Percentiles rank a stretch among this genome's conserved stretches.
These are phyloP conservation scores for Eleusine coracana DNA, from an alignment of 176 grass and related monocot genomes.

Conservation along the genomic window DNA sequence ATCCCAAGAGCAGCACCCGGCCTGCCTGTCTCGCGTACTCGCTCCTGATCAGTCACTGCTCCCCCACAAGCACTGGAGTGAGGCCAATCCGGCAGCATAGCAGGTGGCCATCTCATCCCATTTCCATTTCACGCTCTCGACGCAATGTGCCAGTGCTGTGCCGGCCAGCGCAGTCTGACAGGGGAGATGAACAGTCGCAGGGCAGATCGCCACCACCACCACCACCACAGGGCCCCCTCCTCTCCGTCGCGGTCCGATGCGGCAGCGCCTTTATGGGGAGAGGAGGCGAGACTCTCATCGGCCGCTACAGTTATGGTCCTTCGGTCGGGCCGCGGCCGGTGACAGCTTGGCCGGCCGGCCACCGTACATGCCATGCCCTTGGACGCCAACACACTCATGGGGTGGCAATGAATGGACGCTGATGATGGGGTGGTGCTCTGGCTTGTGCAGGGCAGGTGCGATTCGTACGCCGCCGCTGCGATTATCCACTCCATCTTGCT, in stretches of 20 bases:
- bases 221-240: slow-evolving; percentile 22
- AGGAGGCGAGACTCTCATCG: slow-evolving; percentile 44
- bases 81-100: slow-evolving; percentile 46
- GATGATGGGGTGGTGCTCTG: slow-evolving; percentile 26
- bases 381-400: slow-evolving; percentile 20
- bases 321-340: slow-evolving; percentile 45
- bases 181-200: slow-evolving; percentile 50
- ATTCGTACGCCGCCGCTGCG: slow-evolving; percentile 26
- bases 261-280: slow-evolving; percentile 44
- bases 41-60: not conserved
- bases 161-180: slow-evolving; percentile 51
- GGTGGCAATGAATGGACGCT: slow-evolving; percentile 31
- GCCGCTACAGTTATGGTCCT: slow-evolving; percentile 60
- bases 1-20: slow-evolving; percentile 45
- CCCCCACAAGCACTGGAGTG: slow-evolving; percentile 46
- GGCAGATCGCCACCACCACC: slow-evolving; percentile 11
- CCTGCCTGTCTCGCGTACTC: slow-evolving; percentile 43
- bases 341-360: slow-evolving; percentile 40
- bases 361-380: slow-evolving; percentile 40
- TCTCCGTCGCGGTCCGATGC: slow-evolving; percentile 36
- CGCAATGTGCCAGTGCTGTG: slow-evolving; percentile 45
- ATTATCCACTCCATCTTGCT: slow-evolving; percentile 32
- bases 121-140: slow-evolving; percentile 36
- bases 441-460: slow-evolving; percentile 23
- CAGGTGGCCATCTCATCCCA: slow-evolving; percentile 49